phyloP scores from a whole-genome alignment of 495 filamentous ascomycete genomes.

The Lichina pygmaea region DNA sequence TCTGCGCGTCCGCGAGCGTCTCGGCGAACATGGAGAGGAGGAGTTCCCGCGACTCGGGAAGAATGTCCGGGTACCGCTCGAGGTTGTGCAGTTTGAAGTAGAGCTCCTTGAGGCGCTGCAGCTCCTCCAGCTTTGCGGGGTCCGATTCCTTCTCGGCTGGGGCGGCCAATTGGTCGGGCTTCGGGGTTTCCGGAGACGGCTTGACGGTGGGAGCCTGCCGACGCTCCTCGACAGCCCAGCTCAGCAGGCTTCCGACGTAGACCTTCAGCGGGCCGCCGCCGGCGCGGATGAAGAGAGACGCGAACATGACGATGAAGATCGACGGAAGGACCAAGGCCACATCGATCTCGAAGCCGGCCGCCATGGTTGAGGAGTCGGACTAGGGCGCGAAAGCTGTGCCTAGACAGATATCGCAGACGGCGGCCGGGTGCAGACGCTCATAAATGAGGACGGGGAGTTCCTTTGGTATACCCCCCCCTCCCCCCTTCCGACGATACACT shows the following conservation, averaged over 20 bases:
- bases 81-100: conserved; percentile 18
- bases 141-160: background rate
- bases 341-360: background rate
- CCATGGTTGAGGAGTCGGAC: background rate
- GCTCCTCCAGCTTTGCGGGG: background rate
- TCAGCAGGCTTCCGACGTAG: background rate
- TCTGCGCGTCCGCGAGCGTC: conserved; percentile 6
- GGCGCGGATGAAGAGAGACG: background rate
- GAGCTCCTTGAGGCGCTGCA: conserved; percentile 7
- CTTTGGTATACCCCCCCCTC: too few relatives aligned
- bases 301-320: background rate
- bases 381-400: too few relatives aligned
- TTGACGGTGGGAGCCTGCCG: too few relatives aligned
- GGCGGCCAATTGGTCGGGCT: background rate
- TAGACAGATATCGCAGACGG: too few relatives aligned
- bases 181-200: too few relatives aligned
- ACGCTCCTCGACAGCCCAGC: too few relatives aligned
- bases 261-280: background rate
- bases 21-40: conserved; percentile 12
- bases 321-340: background rate
- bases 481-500: too few relatives aligned
- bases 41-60: conserved; percentile 9
- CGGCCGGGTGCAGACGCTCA: too few relatives aligned
- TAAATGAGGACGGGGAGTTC: too few relatives aligned
- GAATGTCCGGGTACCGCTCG: conserved; percentile 12